phyloP scores from a whole-genome alignment of 2,329 filamentous ascomycete species.

The Cercospora sp. region DNA sequence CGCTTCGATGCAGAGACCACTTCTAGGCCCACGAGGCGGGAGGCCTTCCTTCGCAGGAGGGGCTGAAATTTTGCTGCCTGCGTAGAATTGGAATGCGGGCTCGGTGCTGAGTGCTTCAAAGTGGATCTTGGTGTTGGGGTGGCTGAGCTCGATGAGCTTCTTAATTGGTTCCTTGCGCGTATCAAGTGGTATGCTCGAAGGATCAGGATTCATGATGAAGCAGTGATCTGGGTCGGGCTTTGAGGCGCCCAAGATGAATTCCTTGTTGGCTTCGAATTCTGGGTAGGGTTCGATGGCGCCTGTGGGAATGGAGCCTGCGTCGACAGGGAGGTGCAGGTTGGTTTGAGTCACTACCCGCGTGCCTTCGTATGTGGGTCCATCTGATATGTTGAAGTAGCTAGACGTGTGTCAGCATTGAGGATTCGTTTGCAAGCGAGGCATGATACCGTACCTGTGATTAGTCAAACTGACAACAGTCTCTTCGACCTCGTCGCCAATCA shows the following conservation, averaged over 20 bases:
- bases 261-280: conserved; percentile 63
- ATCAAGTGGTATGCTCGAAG: conserved; percentile 54
- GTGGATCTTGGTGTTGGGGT: conserved; percentile 73
- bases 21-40: conserved; percentile 65
- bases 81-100: conserved; percentile 97
- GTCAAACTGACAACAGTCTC: conserved; percentile 93
- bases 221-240: conserved; percentile 85
- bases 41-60: conserved; percentile 58
- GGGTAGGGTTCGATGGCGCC: conserved; percentile 65
- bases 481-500: conserved; percentile 71
- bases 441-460: conserved; percentile 73
- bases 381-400: conserved; percentile 70
- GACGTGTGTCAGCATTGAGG: conserved; percentile 19
- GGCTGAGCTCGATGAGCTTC: conserved; percentile 69
- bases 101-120: conserved; percentile 89
- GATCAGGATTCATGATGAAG: conserved; percentile 73
- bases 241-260: conserved; percentile 70
- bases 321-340: conserved; percentile 70
- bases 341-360: conserved; percentile 62
- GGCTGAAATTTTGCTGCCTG: conserved; percentile 80
- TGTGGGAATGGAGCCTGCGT: conserved; percentile 72
- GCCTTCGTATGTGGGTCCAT: conserved; percentile 60
- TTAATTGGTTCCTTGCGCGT: conserved; percentile 60
- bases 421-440: conserved; percentile 7
- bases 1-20: conserved; percentile 90